phyloP scores from a whole-genome alignment of 1,284 basidiomycete species.

The Chiua sp. region DNA sequence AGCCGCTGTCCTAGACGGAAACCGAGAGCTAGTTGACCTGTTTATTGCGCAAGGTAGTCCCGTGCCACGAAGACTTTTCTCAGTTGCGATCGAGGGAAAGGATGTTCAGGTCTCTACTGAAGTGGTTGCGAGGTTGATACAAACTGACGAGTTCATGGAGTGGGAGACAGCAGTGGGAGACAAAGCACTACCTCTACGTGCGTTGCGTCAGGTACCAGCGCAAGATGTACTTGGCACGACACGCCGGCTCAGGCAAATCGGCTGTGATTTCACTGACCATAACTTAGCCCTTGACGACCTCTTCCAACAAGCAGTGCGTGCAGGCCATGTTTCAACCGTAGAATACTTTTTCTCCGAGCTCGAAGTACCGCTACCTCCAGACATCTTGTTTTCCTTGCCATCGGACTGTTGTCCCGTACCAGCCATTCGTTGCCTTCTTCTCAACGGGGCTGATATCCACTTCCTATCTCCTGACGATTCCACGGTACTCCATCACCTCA shows the following conservation, averaged over 20 bases:
- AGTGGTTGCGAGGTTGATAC: conserved; percentile 1
- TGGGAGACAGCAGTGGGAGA: conserved; percentile 6
- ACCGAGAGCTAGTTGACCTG: not conserved
- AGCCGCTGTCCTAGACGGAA: not conserved
- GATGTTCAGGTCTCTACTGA: accelerated
- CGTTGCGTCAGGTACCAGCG: not conserved
- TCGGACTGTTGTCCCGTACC: not conserved
- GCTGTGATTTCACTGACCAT: not conserved
- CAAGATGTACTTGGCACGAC: not conserved
- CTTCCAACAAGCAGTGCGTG: not conserved
- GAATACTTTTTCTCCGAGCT: not conserved
- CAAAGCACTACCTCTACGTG: not conserved
- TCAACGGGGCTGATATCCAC: not conserved
- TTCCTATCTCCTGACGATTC: not conserved
- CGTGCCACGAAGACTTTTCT: conserved; percentile 8
- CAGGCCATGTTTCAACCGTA: conserved; percentile 3
- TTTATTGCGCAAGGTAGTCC: conserved; percentile 15
- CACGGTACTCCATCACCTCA: conserved; percentile 8
- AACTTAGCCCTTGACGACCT: not conserved
- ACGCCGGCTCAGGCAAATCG: conserved; percentile 13
- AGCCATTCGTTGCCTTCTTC: not conserved
- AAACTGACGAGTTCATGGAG: conserved; percentile 16
- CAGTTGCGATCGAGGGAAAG: not conserved
- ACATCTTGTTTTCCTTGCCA: conserved; percentile 1
- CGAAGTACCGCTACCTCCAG: not conserved